Evolutionary conservation across 495 filamentous ascomycete species (phyloP), one percentile per base, ranked within the genome.

Genomic region (Astrocystis sublimbata): DNA sequence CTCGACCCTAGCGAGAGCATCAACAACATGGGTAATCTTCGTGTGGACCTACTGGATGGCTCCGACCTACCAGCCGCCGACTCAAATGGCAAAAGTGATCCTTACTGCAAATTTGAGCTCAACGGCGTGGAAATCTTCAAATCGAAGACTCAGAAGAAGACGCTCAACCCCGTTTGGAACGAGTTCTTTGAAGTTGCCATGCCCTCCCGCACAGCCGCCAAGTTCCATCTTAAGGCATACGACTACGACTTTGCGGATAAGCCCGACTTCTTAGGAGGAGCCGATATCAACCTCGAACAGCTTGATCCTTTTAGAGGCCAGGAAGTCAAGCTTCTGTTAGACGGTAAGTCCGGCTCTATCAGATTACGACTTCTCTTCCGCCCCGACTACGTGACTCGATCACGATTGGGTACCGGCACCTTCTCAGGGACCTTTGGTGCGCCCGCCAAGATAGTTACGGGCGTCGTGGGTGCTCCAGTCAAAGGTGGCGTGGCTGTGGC

Each of bases 241-340:
- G 94, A 99, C 71, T 99, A 92, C 87, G 94, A 99, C 71, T 91
- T 96, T 78, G 92, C 88, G 52, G 90, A 92, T 73, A 92, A 90
- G 71, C 91, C 91, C 1, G 94, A 98, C 76, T 90, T 89, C 68
- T 77, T 99, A 10, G 92, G 93, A 38, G 81, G 79, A 45, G 75
- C 90, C 2, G 78, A 79, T n/a, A 92, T 99, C 66, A 86, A 94
- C 71, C 84, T 99, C 12, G 82, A 86, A 42, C 72, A 82, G 58
- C 82, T 98, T n/a, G 91, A 96, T 50, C 94, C 94, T 0, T 96
- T 97, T 78, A 79, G 80, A 70, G 81, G 82, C 4, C 78, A 90
- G 69, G 90, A 92, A 66, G 77, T 92, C 24, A 83, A 79, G 26
- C 83, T 93, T n/a, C 79, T 79, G 23, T 81, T 98, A 3, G 90